Conservation (phyloP, 2,329 filamentous ascomycete genomes). For the Alternaria hordeiaustralica region DNA sequence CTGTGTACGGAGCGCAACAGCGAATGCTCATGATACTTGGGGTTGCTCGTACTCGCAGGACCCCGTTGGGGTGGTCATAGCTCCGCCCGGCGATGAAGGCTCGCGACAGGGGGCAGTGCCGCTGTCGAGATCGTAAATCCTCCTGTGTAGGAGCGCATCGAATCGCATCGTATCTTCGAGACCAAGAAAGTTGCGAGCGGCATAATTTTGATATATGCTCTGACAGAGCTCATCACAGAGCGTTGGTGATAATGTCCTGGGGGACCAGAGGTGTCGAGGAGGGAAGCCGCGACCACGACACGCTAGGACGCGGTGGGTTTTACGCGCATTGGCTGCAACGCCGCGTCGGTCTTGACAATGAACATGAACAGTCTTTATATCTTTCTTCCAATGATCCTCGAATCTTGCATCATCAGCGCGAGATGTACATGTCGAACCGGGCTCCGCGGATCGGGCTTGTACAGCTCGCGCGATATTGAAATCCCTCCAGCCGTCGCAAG, state of each 20-base stretch:
- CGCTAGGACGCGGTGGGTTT: neutral
- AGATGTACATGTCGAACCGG: neutral
- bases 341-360: neutral
- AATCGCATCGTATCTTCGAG: neutral
- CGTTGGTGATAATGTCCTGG: neutral
- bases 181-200: neutral
- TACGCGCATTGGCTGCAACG: neutral
- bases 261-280: neutral
- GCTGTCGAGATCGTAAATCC: neutral
- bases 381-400: neutral
- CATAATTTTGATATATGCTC: neutral
- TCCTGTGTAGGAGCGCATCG: too few species aligned
- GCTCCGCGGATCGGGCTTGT: neutral
- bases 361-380: neutral
- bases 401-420: neutral
- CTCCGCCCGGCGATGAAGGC: neutral
- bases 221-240: neutral
- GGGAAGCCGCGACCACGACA: neutral
- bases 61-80: neutral
- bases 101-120: neutral
- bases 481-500: neutral
- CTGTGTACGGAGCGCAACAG: neutral
- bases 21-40: neutral
- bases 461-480: neutral
- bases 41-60: neutral